Percentiles rank a stretch among this genome's conserved stretches.
Conservation (phyloP, 176 grass and related monocot species). For the Olyra latifolia region DNA sequence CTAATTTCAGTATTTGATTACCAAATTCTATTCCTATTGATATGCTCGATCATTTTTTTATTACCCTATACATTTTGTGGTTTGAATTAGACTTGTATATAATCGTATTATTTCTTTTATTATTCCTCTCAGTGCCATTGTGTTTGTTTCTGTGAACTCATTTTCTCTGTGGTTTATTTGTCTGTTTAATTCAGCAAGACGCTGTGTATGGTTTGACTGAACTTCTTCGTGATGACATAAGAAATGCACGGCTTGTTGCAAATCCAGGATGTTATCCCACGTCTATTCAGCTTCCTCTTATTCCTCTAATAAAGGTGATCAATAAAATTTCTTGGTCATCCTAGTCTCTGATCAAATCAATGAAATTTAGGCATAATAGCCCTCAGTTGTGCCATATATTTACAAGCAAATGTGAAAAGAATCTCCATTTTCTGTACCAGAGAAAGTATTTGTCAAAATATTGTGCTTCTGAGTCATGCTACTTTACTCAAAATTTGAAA, state of each 20-base stretch:
- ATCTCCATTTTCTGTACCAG: background rate
- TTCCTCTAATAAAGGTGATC: slow-evolving; percentile 85
- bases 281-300: slow-evolving; percentile 91
- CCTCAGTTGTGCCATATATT: background rate
- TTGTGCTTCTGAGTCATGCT: background rate
- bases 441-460: background rate
- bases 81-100: slow-evolving; percentile 10
- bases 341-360: background rate
- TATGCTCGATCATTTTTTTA: background rate
- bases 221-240: slow-evolving; percentile 73
- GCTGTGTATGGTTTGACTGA: slow-evolving; percentile 95
- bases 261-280: slow-evolving; percentile 99
- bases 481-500: background rate
- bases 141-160: slow-evolving; percentile 31
- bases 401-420: background rate
- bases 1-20: background rate
- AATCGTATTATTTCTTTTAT: background rate
- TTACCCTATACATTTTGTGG: background rate
- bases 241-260: slow-evolving; percentile 75
- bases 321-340: background rate
- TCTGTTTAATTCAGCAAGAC: slow-evolving; percentile 58
- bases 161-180: background rate
- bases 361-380: background rate
- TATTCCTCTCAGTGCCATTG: background rate
- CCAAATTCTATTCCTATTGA: background rate